A percentile compares a stretch with the other conserved stretches of the same genome.
Evolutionary conservation across 768 basidiomycete genomes (phyloP).

Genomic region (Scleroderma citrinum): DNA sequence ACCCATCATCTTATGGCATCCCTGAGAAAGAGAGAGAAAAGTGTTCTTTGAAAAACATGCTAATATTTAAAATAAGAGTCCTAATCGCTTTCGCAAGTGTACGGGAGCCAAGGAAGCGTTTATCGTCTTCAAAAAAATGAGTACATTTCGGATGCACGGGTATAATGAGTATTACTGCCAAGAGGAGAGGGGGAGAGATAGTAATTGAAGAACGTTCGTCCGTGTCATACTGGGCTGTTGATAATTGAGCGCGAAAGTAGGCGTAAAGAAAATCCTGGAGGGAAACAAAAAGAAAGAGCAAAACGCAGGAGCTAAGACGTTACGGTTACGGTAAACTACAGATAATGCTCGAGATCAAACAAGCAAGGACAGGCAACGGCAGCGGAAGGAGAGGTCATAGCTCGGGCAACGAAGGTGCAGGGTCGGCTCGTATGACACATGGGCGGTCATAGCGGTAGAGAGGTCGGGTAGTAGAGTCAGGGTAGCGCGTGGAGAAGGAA

Average conservation of each 20-base stretch:
- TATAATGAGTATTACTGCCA: slow-evolving; percentile 55
- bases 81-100: background rate
- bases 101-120: slow-evolving; percentile 8
- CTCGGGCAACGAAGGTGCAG: background rate
- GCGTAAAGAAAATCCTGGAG: background rate
- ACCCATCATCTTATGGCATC: no score
- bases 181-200: slow-evolving; percentile 15
- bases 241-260: slow-evolving; percentile 30
- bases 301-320: background rate
- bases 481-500: slow-evolving; percentile 15
- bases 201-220: background rate
- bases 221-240: slow-evolving; percentile 7
- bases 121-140: slow-evolving; percentile 33
- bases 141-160: slow-evolving; percentile 40
- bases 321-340: slow-evolving; percentile 53
- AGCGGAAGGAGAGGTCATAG: background rate
- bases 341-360: slow-evolving; percentile 40
- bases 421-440: background rate
- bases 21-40: no score
- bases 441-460: background rate
- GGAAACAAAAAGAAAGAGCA: background rate
- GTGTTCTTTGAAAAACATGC: no score
- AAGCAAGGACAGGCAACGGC: background rate
- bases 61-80: no score
- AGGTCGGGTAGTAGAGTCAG: background rate